Percentiles rank a stretch among this genome's conserved stretches.
phyloP scores from a whole-genome alignment of 345 rosid species.

The Hevea brasiliensis region DNA sequence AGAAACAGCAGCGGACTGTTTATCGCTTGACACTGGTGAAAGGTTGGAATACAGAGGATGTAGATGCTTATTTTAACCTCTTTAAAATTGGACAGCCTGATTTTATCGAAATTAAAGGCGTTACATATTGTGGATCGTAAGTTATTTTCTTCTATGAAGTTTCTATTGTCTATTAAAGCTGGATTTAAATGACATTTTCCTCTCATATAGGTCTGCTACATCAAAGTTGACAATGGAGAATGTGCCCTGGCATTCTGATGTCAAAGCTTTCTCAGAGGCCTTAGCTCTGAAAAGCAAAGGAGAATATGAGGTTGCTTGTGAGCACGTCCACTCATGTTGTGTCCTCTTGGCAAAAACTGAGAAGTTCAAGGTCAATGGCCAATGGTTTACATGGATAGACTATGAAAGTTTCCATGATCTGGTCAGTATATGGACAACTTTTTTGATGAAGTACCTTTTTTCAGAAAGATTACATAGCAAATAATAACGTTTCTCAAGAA shows the following conservation, averaged over 20 bases:
- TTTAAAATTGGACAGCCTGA: slow-evolving; percentile 89
- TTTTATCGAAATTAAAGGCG: slow-evolving; percentile 97
- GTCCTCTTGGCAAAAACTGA: slow-evolving; percentile 86
- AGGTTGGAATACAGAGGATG: slow-evolving; percentile 94
- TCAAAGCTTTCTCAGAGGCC: slow-evolving; percentile 87
- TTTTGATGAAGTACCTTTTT: neutral
- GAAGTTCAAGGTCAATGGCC: slow-evolving; percentile 80
- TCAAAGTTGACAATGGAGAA: slow-evolving; percentile 98
- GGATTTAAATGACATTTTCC: neutral
- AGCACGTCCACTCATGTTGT: slow-evolving; percentile 92
- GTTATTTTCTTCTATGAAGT: slow-evolving; percentile 22
- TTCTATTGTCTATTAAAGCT: neutral
- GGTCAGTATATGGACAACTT: slow-evolving; percentile 39
- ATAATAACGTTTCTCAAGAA: slow-evolving; percentile 3
- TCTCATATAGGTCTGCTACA: slow-evolving; percentile 64
- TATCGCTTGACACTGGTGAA: slow-evolving; percentile 91
- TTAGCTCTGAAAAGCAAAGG: slow-evolving; percentile 70
- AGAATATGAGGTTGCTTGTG: slow-evolving; percentile 94
- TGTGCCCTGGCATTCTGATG: slow-evolving; percentile 96
- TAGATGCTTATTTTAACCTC: slow-evolving; percentile 81
- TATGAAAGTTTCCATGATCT: slow-evolving; percentile 92
- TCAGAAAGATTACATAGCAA: neutral
- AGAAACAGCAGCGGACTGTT: slow-evolving; percentile 87
- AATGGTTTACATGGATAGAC: slow-evolving; percentile 97
- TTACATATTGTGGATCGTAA: slow-evolving; percentile 93